Evolutionary conservation across 78 protist species (phyloP).

Genomic region (Speleostelium caveatum): DNA sequence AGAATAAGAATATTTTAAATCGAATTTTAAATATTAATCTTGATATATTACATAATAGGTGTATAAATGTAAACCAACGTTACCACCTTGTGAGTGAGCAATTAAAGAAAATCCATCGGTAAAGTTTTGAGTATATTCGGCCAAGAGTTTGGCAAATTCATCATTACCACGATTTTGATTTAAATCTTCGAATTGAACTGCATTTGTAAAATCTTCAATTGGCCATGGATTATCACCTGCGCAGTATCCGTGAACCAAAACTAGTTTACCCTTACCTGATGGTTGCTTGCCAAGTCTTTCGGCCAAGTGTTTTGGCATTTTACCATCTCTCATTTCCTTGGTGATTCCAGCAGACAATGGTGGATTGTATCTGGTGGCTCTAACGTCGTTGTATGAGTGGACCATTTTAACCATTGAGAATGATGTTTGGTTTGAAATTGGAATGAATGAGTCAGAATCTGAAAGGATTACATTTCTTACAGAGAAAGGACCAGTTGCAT

Average conservation of each 20-base stretch:
- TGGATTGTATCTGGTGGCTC: conserved; percentile 11
- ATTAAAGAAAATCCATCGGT: conserved; percentile 52
- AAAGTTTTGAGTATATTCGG: conserved; percentile 24
- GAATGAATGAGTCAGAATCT: conserved; percentile 51
- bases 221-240: conserved; percentile 33
- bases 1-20: too few species aligned
- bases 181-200: conserved; percentile 47
- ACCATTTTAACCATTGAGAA: conserved; percentile 17
- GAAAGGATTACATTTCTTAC: conserved; percentile 67
- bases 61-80: conserved; percentile 45
- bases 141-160: conserved; percentile 63
- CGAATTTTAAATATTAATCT: too few species aligned
- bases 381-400: conserved; percentile 29
- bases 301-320: conserved; percentile 64
- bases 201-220: conserved; percentile 35
- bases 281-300: conserved; percentile 26
- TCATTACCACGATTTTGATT: conserved; percentile 59
- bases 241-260: conserved; percentile 86
- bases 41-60: too few species aligned
- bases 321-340: conserved; percentile 77
- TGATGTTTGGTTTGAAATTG: conserved; percentile 21
- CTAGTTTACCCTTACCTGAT: conserved; percentile 58
- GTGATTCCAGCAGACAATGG: conserved; percentile 56
- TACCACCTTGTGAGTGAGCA: conserved; percentile 85
- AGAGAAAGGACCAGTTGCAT: conserved; percentile 75